phyloP scores from a whole-genome alignment of 1,284 basidiomycete species.

The Trichosporon sp. region DNA sequence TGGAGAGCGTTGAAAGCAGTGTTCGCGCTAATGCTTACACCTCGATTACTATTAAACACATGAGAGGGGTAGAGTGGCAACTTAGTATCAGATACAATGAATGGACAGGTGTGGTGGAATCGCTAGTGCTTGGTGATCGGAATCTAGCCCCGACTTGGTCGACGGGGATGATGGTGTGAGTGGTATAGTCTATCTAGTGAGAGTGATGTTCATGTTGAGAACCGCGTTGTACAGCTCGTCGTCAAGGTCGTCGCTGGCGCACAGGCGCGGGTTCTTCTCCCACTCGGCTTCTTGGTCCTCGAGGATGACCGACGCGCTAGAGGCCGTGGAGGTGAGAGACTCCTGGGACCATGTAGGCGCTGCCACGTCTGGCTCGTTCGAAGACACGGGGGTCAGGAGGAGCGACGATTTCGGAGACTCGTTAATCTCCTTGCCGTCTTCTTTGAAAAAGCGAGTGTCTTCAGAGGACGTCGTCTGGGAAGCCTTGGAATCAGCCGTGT shows the following conservation, averaged over 20 bases:
- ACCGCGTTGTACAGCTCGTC: background rate
- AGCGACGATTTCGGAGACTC: background rate
- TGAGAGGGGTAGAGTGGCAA: background rate
- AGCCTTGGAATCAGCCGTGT: background rate
- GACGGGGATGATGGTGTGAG: background rate
- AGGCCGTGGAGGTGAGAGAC: background rate
- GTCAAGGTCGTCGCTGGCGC: background rate
- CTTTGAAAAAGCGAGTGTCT: background rate
- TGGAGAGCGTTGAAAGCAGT: background rate
- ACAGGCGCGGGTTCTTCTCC: background rate
- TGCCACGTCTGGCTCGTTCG: background rate
- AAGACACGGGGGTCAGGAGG: background rate
- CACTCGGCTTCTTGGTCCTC: background rate
- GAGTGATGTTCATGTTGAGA: background rate
- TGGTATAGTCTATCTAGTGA: background rate
- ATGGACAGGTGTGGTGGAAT: background rate
- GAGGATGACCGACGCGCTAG: background rate
- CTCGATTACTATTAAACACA: background rate
- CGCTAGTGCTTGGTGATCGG: background rate
- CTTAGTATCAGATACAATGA: background rate
- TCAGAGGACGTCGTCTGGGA: background rate
- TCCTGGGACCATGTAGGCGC: background rate
- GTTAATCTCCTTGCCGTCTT: background rate
- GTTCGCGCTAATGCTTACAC: background rate
- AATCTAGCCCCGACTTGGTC: background rate